Conservation (phyloP, 495 filamentous ascomycete species). For the Rusavskia elegans region DNA sequence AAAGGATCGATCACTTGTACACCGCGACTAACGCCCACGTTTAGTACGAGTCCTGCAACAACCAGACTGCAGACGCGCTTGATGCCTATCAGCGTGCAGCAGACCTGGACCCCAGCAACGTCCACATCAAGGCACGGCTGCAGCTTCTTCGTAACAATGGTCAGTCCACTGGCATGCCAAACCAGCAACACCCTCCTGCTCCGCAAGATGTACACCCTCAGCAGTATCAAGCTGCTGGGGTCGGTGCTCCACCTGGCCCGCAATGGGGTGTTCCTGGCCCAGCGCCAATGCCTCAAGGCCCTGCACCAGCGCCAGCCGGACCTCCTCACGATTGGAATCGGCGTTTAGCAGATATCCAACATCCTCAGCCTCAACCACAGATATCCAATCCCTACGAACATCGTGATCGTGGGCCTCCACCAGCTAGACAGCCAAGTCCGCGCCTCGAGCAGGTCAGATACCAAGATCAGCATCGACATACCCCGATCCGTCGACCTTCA, state of each 20-base stretch:
- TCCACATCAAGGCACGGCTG: constrained; percentile 89
- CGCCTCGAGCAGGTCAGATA: constrained; percentile 59
- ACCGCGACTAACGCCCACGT: constrained; percentile 9
- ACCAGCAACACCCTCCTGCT: constrained; percentile 50
- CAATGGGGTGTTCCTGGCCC: constrained; percentile 57
- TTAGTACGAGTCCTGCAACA: constrained; percentile 97
- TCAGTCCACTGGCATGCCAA: constrained; percentile 51
- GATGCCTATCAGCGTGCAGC: constrained; percentile 92
- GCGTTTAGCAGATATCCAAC: constrained; percentile 56
- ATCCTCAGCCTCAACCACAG: constrained; percentile 45
- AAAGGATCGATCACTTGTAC: constrained; percentile 2
- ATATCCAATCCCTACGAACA: constrained; percentile 65
- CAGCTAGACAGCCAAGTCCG: constrained; percentile 52
- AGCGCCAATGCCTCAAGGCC: constrained; percentile 44
- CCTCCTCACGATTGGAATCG: constrained; percentile 60
- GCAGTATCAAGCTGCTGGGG: constrained; percentile 60
- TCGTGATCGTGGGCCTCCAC: constrained; percentile 52
- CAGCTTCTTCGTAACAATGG: constrained; percentile 69
- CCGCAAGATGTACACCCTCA: constrained; percentile 80
- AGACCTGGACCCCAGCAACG: constrained; percentile 82
- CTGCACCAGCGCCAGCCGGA: constrained; percentile 47
- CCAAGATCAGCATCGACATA: constrained; percentile 51
- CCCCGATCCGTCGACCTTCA: constrained; percentile 31
- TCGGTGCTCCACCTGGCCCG: constrained; percentile 58
- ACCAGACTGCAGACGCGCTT: constrained; percentile 90